A percentile compares a stretch with the other conserved stretches of the same genome.
phyloP scores from a whole-genome alignment of 352 stramenopile genomes.

The Pythium pyrilobum region DNA sequence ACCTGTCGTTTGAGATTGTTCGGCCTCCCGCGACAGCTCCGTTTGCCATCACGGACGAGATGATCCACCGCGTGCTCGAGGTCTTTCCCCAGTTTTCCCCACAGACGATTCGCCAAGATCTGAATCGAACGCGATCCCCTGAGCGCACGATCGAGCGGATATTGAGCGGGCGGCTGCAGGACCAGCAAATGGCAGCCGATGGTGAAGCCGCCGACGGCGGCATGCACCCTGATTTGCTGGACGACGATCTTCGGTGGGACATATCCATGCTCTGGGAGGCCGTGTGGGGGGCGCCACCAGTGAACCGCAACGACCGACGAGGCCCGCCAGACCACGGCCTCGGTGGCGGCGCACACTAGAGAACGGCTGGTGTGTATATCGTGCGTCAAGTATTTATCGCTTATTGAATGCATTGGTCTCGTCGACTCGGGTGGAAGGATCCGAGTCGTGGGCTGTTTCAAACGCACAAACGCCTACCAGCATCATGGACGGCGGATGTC shows the following conservation, averaged over 20 bases:
- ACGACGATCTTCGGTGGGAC: conserved; percentile 13
- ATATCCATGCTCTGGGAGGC: conserved; percentile 13
- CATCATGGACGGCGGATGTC: no score
- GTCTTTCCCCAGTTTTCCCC: conserved; percentile 67
- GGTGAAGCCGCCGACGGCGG: conserved; percentile 16
- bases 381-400: no score
- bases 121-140: conserved; percentile 47
- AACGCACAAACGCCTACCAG: no score
- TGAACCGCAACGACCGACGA: no score
- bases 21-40: conserved; percentile 32
- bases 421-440: no score
- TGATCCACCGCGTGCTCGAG: conserved; percentile 69
- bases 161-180: conserved; percentile 39
- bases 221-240: not conserved
- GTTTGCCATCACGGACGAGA: conserved; percentile 59
- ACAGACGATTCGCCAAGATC: conserved; percentile 49
- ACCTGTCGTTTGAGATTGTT: conserved; percentile 74
- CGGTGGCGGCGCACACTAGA: no score
- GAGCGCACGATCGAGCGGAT: conserved; percentile 75
- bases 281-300: conserved; percentile 5
- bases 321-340: no score
- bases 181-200: conserved; percentile 16
- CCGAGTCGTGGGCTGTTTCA: no score
- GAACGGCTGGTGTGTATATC: no score
- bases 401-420: no score